phyloP scores from a whole-genome alignment of 306 rosid genomes.

The Cicer cuneatum region DNA sequence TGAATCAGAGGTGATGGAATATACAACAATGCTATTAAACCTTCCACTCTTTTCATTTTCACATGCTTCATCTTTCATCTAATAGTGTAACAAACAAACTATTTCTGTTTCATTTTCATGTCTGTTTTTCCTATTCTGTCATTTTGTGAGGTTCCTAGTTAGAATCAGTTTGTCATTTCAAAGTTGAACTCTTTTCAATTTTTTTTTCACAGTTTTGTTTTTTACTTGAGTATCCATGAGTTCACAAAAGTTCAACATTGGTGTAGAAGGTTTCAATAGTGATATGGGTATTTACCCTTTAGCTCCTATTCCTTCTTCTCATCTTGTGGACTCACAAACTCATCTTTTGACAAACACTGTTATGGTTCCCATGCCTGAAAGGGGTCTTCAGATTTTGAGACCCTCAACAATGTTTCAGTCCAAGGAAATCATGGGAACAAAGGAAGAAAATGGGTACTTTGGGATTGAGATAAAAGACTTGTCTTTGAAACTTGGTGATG shows the following conservation, averaged over 20 bases:
- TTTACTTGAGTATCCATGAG: conserved; percentile 44
- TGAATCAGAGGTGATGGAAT: conserved; percentile 29
- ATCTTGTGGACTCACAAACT: conserved; percentile 23
- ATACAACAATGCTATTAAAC: conserved; percentile 24
- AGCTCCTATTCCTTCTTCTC: conserved; percentile 34
- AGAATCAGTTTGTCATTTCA: conserved; percentile 1
- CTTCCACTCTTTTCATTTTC: conserved; percentile 27
- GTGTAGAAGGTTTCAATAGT: conserved; percentile 35
- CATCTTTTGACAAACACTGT: conserved; percentile 20
- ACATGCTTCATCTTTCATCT: background rate
- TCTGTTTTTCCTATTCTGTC: conserved; percentile 16
- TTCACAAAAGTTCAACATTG: conserved; percentile 47
- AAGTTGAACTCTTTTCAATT: conserved; percentile 17
- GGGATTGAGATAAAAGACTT: conserved; percentile 30
- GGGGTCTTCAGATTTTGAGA: conserved; percentile 53
- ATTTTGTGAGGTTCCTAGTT: conserved; percentile 24
- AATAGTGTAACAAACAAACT: background rate
- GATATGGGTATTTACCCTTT: conserved; percentile 46
- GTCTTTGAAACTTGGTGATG: conserved; percentile 55
- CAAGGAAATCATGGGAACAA: conserved; percentile 31
- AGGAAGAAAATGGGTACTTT: conserved; percentile 26
- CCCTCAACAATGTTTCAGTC: conserved; percentile 35
- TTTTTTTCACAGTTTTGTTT: background rate
- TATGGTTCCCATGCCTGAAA: conserved; percentile 40
- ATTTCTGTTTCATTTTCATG: background rate